phyloP scores from a whole-genome alignment of 1,139 yeast genomes.

The Kurtzmaniella quercitrusa region DNA sequence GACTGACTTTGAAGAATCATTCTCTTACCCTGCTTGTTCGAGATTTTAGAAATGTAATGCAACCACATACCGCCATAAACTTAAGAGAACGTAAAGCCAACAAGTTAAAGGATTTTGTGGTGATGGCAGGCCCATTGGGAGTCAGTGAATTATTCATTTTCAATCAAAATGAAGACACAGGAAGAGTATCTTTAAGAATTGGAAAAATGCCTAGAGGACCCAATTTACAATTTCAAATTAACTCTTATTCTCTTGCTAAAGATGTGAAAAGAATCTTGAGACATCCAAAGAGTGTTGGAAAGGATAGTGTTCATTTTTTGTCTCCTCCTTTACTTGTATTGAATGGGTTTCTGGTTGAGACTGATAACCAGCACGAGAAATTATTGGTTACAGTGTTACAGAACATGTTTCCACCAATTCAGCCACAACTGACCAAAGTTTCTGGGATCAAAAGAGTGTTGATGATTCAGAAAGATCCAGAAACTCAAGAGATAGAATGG shows the following conservation, averaged over 20 bases:
- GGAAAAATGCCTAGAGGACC: constrained; percentile 95
- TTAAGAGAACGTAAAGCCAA: constrained; percentile 84
- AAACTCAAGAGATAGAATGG: constrained; percentile 69
- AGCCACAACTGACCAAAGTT: constrained; percentile 74
- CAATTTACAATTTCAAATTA: constrained; percentile 75
- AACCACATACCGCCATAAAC: constrained; percentile 92
- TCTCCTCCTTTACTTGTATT: constrained; percentile 88
- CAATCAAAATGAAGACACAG: constrained; percentile 73
- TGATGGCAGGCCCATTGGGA: constrained; percentile 96
- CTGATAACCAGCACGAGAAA: constrained; percentile 66
- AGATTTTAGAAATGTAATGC: constrained; percentile 88
- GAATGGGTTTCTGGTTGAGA: constrained; percentile 69
- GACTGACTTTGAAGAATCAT: constrained; percentile 74
- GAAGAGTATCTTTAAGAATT: constrained; percentile 76
- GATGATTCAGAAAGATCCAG: constrained; percentile 69
- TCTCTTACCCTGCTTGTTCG: constrained; percentile 78
- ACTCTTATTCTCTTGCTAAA: constrained; percentile 73
- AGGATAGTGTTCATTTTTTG: constrained; percentile 57
- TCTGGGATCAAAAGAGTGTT: constrained; percentile 77
- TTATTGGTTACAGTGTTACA: constrained; percentile 87
- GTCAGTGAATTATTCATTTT: constrained; percentile 85
- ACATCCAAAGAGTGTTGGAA: constrained; percentile 66
- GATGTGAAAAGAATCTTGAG: constrained; percentile 71
- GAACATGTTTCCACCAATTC: constrained; percentile 92
- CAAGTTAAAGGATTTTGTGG: constrained; percentile 82